Conservation (phyloP, 805 yeast species). For the Maudiozyma serrabonitensis region DNA sequence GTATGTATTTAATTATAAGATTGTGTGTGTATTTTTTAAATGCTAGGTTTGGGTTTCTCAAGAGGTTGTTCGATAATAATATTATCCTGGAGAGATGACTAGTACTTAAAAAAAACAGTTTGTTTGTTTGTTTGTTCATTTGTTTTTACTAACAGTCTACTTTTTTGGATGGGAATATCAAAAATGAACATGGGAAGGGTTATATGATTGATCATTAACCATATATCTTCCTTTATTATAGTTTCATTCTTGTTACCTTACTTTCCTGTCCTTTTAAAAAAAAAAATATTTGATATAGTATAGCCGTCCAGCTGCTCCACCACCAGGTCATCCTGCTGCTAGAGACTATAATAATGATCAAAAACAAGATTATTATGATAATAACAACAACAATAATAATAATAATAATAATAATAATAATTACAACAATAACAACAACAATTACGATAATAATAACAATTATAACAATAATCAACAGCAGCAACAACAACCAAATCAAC, state of each 20-base stretch:
- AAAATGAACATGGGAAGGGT: too few relatives aligned
- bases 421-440: conserved; percentile 25
- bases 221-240: too few relatives aligned
- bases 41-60: too few relatives aligned
- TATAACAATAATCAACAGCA: conserved; percentile 2
- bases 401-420: conserved; percentile 11
- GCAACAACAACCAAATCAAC: conserved; percentile 33
- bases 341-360: neutral
- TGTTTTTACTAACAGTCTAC: too few relatives aligned
- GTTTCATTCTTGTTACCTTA: neutral
- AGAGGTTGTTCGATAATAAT: too few relatives aligned
- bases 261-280: neutral
- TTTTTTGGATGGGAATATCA: too few relatives aligned
- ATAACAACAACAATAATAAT: neutral
- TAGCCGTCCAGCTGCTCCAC: conserved; percentile 19
- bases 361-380: neutral
- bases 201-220: too few relatives aligned
- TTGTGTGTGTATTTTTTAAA: too few relatives aligned
- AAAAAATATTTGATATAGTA: conserved; percentile 6
- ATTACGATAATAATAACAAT: conserved; percentile 10
- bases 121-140: neutral
- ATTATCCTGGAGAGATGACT: too few relatives aligned
- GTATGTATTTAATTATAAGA: neutral
- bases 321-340: conserved; percentile 8
- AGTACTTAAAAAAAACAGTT: too few relatives aligned